Percentiles rank a stretch among this genome's conserved stretches.
phyloP scores from a whole-genome alignment of 2,329 filamentous ascomycete species.

The Fusarium sp. region DNA sequence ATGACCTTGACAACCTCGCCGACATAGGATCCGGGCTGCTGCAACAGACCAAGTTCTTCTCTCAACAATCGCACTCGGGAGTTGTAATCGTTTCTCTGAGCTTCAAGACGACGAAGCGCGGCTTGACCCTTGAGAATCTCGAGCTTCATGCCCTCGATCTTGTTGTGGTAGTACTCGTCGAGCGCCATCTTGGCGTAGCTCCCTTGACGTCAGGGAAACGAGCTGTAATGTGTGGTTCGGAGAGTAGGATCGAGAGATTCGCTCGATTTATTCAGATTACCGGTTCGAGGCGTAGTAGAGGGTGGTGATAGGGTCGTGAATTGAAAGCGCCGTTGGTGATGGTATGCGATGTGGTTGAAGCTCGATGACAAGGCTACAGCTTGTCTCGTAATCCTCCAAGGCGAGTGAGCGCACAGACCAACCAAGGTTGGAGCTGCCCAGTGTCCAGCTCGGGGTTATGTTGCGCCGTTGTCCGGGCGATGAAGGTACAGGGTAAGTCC shows the following conservation, averaged over 20 bases:
- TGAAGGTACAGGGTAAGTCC: conserved; percentile 30
- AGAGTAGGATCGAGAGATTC: not conserved
- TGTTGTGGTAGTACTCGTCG: conserved; percentile 99
- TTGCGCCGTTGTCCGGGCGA: conserved; percentile 35
- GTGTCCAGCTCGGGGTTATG: conserved; percentile 26
- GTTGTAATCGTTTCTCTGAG: conserved; percentile 99
- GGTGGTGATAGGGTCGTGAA: conserved; percentile 29
- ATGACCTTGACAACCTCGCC: conserved; percentile 99
- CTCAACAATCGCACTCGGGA: conserved; percentile 93
- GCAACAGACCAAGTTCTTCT: conserved; percentile 93
- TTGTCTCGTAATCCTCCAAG: conserved; percentile 50
- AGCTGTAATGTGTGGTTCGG: conserved; percentile 13
- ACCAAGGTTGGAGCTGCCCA: conserved; percentile 18
- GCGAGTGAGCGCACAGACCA: conserved; percentile 41
- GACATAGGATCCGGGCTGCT: conserved; percentile 97
- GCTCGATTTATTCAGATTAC: conserved; percentile 2
- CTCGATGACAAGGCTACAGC: conserved; percentile 51
- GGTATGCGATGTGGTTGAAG: conserved; percentile 48
- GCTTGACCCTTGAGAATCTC: conserved; percentile 99
- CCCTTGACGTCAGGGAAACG: conserved; percentile 38
- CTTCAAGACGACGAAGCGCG: conserved; percentile 92
- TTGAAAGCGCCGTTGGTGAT: conserved; percentile 24
- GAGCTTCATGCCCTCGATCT: conserved; percentile 99
- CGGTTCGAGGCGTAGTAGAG: conserved; percentile 12
- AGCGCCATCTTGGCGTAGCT: conserved; percentile 82